phyloP scores from a whole-genome alignment of 192 early-diverging fungal genomes.

The Thamnidium elegans region DNA sequence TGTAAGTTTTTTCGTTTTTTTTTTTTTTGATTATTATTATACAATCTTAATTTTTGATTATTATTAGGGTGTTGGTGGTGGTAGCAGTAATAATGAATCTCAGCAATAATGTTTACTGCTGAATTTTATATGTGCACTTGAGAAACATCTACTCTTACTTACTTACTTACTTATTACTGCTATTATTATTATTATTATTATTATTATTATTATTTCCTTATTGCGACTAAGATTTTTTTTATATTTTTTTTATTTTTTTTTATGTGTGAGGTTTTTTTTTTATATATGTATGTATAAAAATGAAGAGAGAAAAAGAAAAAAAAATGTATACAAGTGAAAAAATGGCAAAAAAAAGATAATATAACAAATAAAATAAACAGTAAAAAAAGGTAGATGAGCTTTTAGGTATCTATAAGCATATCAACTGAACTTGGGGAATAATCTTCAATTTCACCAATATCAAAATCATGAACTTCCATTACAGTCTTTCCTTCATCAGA shows the following conservation, averaged over 20 bases:
- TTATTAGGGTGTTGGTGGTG: slow-evolving; percentile 6
- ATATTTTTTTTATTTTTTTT: no score
- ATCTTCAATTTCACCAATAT: slow-evolving; percentile 24
- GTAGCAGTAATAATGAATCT: not conserved
- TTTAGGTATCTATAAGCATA: slow-evolving; percentile 13
- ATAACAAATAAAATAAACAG: not conserved
- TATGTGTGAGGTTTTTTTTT: no score
- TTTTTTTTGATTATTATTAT: not conserved
- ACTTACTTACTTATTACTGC: no score
- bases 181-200: no score
- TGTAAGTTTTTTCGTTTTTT: not conserved
- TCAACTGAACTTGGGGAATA: slow-evolving; percentile 4
- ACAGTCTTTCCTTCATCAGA: slow-evolving; percentile 32
- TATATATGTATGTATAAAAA: no score
- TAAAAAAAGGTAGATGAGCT: not conserved
- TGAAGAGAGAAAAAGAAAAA: no score
- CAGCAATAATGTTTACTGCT: no score
- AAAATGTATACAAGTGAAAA: no score
- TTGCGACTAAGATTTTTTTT: no score
- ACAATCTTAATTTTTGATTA: not conserved
- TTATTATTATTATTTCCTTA: no score
- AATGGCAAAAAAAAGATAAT: not conserved
- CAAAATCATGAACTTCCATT: slow-evolving; percentile 44
- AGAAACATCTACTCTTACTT: no score
- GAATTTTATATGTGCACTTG: no score